phyloP scores from a whole-genome alignment of 176 grass and related monocot genomes.

The Paspalum notatum region DNA sequence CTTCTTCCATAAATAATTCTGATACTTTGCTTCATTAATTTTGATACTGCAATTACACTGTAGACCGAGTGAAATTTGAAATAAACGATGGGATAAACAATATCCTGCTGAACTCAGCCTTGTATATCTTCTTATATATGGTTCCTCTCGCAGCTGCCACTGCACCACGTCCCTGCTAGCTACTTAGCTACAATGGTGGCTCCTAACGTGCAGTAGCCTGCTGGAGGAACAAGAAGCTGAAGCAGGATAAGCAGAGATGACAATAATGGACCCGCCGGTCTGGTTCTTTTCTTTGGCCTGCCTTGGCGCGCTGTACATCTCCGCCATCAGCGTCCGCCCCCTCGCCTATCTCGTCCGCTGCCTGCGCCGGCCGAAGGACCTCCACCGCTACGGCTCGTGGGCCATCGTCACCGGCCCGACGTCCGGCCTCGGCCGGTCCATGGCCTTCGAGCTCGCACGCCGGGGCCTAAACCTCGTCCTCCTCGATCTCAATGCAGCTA shows the following conservation, averaged over 20 bases:
- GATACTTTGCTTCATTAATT: too few relatives aligned
- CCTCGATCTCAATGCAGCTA: slow-evolving; percentile 53
- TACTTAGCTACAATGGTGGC: too few relatives aligned
- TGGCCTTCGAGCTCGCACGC: slow-evolving; percentile 52
- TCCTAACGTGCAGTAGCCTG: too few relatives aligned
- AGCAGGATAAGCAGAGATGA: background rate
- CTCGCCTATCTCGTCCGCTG: background rate
- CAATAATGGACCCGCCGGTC: background rate
- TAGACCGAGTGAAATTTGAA: too few relatives aligned
- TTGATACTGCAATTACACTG: too few relatives aligned
- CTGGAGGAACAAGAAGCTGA: too few relatives aligned
- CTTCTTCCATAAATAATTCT: too few relatives aligned
- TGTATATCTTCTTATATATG: too few relatives aligned
- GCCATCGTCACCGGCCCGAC: slow-evolving; percentile 61
- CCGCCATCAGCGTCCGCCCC: background rate
- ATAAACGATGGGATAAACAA: too few relatives aligned
- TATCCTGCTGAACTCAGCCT: too few relatives aligned
- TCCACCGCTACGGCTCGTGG: slow-evolving; percentile 52
- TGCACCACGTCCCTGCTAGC: too few relatives aligned
- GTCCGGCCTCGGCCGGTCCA: slow-evolving; percentile 55
- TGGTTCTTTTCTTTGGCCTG: slow-evolving; percentile 18
- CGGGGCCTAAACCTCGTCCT: slow-evolving; percentile 59
- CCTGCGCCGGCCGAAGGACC: slow-evolving; percentile 14
- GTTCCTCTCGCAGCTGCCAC: too few relatives aligned
- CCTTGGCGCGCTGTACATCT: slow-evolving; percentile 24